Percentiles rank a stretch among this genome's conserved stretches.
Conservation (phyloP, 139 green algal species). For the Nannochloris sp. region DNA sequence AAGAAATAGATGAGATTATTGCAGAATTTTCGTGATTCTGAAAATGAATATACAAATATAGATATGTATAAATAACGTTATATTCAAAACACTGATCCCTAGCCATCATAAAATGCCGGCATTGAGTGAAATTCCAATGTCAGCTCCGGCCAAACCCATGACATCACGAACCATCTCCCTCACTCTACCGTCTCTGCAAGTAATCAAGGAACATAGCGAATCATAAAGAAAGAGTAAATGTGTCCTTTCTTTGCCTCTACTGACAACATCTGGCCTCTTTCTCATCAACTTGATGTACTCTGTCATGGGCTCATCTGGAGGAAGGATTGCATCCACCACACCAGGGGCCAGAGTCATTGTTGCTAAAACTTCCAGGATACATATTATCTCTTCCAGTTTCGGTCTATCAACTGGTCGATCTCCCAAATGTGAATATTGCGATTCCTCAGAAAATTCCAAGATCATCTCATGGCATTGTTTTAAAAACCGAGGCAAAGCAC, state of each 20-base stretch:
- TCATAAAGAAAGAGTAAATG: constrained; percentile 52
- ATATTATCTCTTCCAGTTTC: constrained; percentile 35
- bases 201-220: constrained; percentile 30
- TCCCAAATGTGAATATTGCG: not conserved
- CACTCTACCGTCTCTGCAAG: constrained; percentile 36
- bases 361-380: constrained; percentile 41
- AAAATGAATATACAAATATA: not conserved
- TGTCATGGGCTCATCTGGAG: not conserved
- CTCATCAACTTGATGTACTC: constrained; percentile 12
- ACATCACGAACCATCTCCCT: constrained; percentile 28
- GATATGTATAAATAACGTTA: constrained; percentile 2
- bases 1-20: constrained; percentile 3
- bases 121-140: constrained; percentile 31
- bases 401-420: not conserved
- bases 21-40: not conserved
- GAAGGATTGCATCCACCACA: constrained; percentile 32
- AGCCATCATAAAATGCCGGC: not conserved
- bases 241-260: constrained; percentile 25
- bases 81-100: not conserved
- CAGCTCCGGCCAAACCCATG: constrained; percentile 37
- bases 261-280: constrained; percentile 1
- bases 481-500: constrained; percentile 65
- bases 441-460: constrained; percentile 5
- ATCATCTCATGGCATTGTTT: constrained; percentile 47
- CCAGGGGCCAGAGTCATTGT: constrained; percentile 31